These are phyloP conservation scores for Lojkania enalia DNA, from an alignment of 2,329 filamentous ascomycete species.

Conservation along the genomic window DNA sequence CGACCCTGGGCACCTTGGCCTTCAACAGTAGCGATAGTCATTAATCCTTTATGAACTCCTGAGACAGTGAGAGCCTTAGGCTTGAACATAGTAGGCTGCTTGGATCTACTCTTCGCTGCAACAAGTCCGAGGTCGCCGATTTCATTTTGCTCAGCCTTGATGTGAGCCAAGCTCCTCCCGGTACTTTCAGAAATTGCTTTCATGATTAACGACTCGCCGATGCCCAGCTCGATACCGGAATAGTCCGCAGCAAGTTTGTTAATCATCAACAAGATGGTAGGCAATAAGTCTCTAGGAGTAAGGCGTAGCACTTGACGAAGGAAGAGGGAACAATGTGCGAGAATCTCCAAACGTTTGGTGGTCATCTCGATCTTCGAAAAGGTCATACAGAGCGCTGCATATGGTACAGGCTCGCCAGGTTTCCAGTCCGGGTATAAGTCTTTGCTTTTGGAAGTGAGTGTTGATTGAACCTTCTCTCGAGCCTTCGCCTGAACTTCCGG, in stretches of 20 bases:
- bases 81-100: constrained; percentile 98
- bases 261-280: constrained; percentile 92
- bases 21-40: constrained; percentile 83
- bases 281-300: constrained; percentile 83
- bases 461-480: constrained; percentile 78
- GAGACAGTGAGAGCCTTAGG: constrained; percentile 86
- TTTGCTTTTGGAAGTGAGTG: constrained; percentile 67
- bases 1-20: constrained; percentile 86
- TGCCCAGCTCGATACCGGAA: constrained; percentile 94
- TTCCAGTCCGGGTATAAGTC: constrained; percentile 97
- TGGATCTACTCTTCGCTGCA: constrained; percentile 91
- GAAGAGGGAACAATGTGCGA: constrained; percentile 86
- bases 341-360: constrained; percentile 84
- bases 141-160: constrained; percentile 94
- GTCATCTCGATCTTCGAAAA: constrained; percentile 96
- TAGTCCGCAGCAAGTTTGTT: constrained; percentile 98
- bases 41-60: constrained; percentile 83
- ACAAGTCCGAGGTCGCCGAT: constrained; percentile 95
- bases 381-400: constrained; percentile 89
- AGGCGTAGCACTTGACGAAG: constrained; percentile 91
- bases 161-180: constrained; percentile 81
- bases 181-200: constrained; percentile 96
- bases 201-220: constrained; percentile 97
- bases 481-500: constrained; percentile 73
- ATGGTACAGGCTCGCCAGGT: constrained; percentile 83